phyloP scores from a whole-genome alignment of 2,329 filamentous ascomycete species.

The Tolypocladium paradoxum region DNA sequence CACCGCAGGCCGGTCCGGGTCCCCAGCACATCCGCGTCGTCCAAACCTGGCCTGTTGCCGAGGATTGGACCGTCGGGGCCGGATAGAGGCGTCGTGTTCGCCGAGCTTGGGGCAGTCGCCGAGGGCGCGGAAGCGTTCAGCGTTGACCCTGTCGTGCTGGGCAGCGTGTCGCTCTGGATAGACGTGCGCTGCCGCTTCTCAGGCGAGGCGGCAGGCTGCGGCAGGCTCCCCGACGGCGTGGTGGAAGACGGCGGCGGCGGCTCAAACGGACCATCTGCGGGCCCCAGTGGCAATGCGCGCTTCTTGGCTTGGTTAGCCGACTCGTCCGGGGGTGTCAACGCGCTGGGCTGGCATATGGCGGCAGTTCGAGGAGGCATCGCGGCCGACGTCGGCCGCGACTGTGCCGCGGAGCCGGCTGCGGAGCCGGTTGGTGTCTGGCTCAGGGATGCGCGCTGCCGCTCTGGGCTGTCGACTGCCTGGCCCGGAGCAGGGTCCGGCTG shows the following conservation, averaged over 20 bases:
- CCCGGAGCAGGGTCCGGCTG: conserved; percentile 22
- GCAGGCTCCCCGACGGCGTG: conserved; percentile 21
- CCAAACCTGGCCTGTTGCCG: conserved; percentile 12
- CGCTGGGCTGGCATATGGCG: conserved; percentile 26
- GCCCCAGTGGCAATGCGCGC: conserved; percentile 19
- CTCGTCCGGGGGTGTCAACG: conserved; percentile 47
- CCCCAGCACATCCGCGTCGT: conserved; percentile 32
- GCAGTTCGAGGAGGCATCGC: conserved; percentile 28
- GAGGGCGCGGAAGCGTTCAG: neutral
- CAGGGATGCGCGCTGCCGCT: conserved; percentile 14
- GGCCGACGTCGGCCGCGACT: conserved; percentile 18
- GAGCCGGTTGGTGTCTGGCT: conserved; percentile 17
- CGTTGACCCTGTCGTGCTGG: neutral
- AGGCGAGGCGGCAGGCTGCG: conserved; percentile 17
- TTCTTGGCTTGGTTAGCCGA: conserved; percentile 32
- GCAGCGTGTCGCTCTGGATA: conserved; percentile 8
- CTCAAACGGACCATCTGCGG: conserved; percentile 9
- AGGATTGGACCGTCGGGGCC: neutral
- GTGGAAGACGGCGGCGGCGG: conserved; percentile 14
- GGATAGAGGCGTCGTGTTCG: conserved; percentile 2
- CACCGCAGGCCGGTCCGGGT: conserved; percentile 31
- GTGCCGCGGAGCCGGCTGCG: conserved; percentile 11
- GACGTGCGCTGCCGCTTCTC: conserved; percentile 24
- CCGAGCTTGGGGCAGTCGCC: neutral
- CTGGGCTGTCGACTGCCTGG: conserved; percentile 14